Conservation (phyloP, 2,329 filamentous ascomycete species). For the Neobulgaria alba region DNA sequence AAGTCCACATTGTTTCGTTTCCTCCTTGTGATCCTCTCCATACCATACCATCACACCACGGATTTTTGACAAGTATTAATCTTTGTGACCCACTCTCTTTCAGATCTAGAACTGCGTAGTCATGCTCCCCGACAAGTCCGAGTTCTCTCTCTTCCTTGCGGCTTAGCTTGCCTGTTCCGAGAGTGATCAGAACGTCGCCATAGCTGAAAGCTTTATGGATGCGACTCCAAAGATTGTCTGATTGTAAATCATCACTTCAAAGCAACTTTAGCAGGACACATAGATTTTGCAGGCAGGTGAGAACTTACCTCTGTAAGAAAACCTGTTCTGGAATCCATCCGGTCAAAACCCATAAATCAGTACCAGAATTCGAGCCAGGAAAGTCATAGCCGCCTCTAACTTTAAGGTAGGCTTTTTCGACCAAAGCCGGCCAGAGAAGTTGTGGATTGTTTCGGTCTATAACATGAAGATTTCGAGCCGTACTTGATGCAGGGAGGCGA, state of each 20-base stretch:
- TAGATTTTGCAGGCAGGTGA: no score
- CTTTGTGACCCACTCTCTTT: constrained; percentile 54
- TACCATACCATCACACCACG: constrained; percentile 77
- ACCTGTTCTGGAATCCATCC: constrained; percentile 97
- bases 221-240: constrained; percentile 68
- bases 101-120: constrained; percentile 85
- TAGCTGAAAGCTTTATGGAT: constrained; percentile 66
- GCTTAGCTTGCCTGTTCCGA: constrained; percentile 81
- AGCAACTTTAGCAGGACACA: no score
- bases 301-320: constrained; percentile 65
- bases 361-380: constrained; percentile 92
- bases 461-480: constrained; percentile 71
- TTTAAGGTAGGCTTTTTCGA: constrained; percentile 96
- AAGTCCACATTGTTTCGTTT: constrained; percentile 11
- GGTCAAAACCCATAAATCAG: constrained; percentile 84
- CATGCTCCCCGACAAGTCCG: constrained; percentile 82
- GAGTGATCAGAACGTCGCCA: constrained; percentile 77
- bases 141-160: constrained; percentile 67
- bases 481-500: constrained; percentile 69
- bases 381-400: constrained; percentile 95
- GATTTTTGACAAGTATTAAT: constrained; percentile 83
- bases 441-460: constrained; percentile 73
- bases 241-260: constrained; percentile 64
- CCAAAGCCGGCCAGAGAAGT: constrained; percentile 83
- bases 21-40: constrained; percentile 48